phyloP scores from a whole-genome alignment of 805 yeast genomes.

The Saccharomyces jurei region DNA sequence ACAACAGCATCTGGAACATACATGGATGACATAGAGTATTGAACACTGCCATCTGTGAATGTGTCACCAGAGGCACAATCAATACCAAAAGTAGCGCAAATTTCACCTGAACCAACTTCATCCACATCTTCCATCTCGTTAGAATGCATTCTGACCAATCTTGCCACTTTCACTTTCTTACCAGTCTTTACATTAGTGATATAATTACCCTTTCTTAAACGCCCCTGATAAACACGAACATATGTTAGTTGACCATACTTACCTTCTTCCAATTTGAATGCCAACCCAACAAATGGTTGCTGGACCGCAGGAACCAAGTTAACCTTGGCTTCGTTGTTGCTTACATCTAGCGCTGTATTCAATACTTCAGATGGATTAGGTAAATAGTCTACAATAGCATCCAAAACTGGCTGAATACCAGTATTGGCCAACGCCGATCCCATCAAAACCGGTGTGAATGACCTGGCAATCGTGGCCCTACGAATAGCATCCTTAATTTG shows the following conservation, averaged over 20 bases:
- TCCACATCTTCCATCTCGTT: slow-evolving; percentile 97
- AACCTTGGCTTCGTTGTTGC: slow-evolving; percentile 57
- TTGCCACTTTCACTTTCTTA: slow-evolving; percentile 83
- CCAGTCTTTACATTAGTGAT: slow-evolving; percentile 87
- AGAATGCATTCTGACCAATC: slow-evolving; percentile 97
- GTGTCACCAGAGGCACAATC: slow-evolving; percentile 99
- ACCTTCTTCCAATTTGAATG: slow-evolving; percentile 98
- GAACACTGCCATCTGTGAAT: slow-evolving; percentile 74
- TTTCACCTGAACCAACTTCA: slow-evolving; percentile 95
- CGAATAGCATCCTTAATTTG: slow-evolving; percentile 88
- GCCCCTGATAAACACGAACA: slow-evolving; percentile 94
- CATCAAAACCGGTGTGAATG: slow-evolving; percentile 98
- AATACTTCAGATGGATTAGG: slow-evolving; percentile 93
- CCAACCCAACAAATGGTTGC: slow-evolving; percentile 88
- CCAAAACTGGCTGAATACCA: slow-evolving; percentile 91
- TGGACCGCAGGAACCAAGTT: slow-evolving; percentile 62
- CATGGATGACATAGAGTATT: slow-evolving; percentile 94
- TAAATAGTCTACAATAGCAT: slow-evolving; percentile 89
- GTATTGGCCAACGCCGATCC: slow-evolving; percentile 97
- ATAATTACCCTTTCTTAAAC: slow-evolving; percentile 79
- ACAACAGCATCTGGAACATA: slow-evolving; percentile 98
- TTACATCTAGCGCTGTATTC: slow-evolving; percentile 79
- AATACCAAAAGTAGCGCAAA: slow-evolving; percentile 97
- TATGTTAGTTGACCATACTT: slow-evolving; percentile 96
- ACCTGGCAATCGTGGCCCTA: slow-evolving; percentile 89